Percentiles rank a stretch among this genome's conserved stretches.
phyloP scores from a whole-genome alignment of 2,329 filamentous ascomycete genomes.

The Coniochaeta sp. region DNA sequence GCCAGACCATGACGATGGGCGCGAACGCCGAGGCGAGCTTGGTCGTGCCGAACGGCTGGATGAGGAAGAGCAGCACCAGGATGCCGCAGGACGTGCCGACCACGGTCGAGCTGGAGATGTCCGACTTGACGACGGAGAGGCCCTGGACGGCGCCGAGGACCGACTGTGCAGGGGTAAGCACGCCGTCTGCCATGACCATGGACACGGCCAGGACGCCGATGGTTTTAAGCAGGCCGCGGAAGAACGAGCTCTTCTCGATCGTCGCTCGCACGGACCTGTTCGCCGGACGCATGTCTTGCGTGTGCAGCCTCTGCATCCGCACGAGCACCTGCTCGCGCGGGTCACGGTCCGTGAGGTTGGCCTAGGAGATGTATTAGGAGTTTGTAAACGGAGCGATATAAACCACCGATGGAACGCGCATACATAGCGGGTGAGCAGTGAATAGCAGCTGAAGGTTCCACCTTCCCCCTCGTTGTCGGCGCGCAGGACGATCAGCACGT shows the following conservation, averaged over 20 bases:
- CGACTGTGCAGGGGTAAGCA: slow-evolving; percentile 63
- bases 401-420: not conserved
- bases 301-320: slow-evolving; percentile 51
- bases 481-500: slow-evolving; percentile 55
- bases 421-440: slow-evolving; percentile 49
- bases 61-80: slow-evolving; percentile 52
- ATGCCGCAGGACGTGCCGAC: slow-evolving; percentile 60
- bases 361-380: slow-evolving; percentile 9
- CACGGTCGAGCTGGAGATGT: slow-evolving; percentile 49
- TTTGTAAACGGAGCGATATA: not conserved
- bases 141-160: slow-evolving; percentile 64
- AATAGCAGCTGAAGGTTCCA: slow-evolving; percentile 62
- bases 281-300: slow-evolving; percentile 44
- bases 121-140: slow-evolving; percentile 47
- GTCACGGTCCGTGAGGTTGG: slow-evolving; percentile 52
- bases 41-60: slow-evolving; percentile 59
- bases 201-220: slow-evolving; percentile 60
- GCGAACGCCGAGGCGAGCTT: slow-evolving; percentile 56
- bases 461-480: slow-evolving; percentile 68
- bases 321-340: slow-evolving; percentile 48
- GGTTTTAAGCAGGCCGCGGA: slow-evolving; percentile 47
- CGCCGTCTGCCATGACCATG: slow-evolving; percentile 60
- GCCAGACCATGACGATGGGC: slow-evolving; percentile 61
- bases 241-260: slow-evolving; percentile 48
- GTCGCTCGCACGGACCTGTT: slow-evolving; percentile 45